Evolutionary conservation across 2,329 filamentous ascomycete species (phyloP), one percentile per base, ranked within the genome.

Genomic region (Rutstroemia sp.): DNA sequence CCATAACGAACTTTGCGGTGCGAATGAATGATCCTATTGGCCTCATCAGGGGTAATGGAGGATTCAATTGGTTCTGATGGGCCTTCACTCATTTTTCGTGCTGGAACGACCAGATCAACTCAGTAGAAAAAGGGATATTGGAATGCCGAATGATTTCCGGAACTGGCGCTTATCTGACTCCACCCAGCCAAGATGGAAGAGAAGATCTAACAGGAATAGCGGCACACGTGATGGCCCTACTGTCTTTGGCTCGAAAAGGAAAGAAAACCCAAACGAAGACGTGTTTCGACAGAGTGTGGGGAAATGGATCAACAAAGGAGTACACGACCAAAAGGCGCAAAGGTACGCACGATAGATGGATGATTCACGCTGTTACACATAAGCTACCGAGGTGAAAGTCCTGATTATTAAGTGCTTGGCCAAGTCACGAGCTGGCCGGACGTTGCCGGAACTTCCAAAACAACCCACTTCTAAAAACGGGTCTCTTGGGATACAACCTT

Each of bases 1-100:
- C 82, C 83, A 70, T 86, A 86, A 66, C 83, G 78, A 56, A 86
- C 83, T 70, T 86, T 86, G 62, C 83, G 80, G 68, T 86, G 83
- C 52, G 82, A 85, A 68, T 86, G 82, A 63, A 86, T 86, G 71
- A 86, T 86, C 64, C 82, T 80, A 67, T 75, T 86, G 61, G 82
- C 83, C 71, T 86, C 82, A 69, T 86, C 83, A 9, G 82, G 65
- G 25, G 65, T 67, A 34, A 69, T 53, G 45, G 61, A 59, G 16
- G 56, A 52, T 41, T 64, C 61, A 23, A 59, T 58, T 58, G 57
- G 61, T 49, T 63, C 60, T 55, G 54, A 56, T 6, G 49, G 59
- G 23, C 49, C 54, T 51, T 63, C 61, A 47, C 58, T 65, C 62
- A 64, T 66, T 59, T 49, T 49, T 21, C n/a, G 27, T 44, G 25